A percentile compares a stretch with the other conserved stretches of the same genome.
These are phyloP conservation scores for Scheffersomyces coipomensis DNA, from an alignment of 805 yeast genomes.

Conservation along the genomic window DNA sequence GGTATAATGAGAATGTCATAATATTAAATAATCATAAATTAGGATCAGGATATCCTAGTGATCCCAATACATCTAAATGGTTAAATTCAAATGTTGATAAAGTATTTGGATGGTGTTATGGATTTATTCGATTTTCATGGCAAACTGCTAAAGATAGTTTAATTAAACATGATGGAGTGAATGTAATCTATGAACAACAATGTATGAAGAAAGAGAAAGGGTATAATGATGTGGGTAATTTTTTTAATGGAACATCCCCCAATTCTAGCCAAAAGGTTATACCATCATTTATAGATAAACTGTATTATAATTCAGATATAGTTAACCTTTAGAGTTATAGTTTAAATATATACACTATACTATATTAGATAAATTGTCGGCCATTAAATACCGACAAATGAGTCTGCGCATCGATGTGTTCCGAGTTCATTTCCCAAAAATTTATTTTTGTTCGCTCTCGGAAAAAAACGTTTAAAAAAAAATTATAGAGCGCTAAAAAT, in stretches of 20 bases:
- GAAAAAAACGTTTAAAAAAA: neutral
- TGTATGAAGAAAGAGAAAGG: conserved; percentile 28
- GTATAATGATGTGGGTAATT: conserved; percentile 22
- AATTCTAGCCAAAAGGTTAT: neutral
- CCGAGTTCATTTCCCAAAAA: neutral
- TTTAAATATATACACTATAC: too few species aligned
- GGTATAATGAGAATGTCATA: conserved; percentile 27
- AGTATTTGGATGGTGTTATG: conserved; percentile 81
- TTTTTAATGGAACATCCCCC: conserved; percentile 11
- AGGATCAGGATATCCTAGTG: conserved; percentile 96
- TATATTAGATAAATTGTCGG: too few species aligned
- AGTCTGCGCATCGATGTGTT: conserved; percentile 1
- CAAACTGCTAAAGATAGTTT: conserved; percentile 82
- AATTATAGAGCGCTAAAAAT: too few species aligned
- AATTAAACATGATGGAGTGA: conserved; percentile 47
- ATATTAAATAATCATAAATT: conserved; percentile 36
- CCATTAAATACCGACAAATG: too few species aligned
- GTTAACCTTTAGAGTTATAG: neutral
- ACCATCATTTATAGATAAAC: conserved; percentile 3
- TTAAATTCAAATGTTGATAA: conserved; percentile 59
- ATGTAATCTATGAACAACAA: conserved; percentile 63
- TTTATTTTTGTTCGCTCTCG: neutral
- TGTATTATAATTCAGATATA: conserved; percentile 5
- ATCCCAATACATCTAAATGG: conserved; percentile 85
- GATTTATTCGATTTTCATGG: conserved; percentile 86